These are phyloP conservation scores for Stagonosporopsis cucurbitacearum DNA, from an alignment of 2,329 filamentous ascomycete species.

Conservation along the genomic window DNA sequence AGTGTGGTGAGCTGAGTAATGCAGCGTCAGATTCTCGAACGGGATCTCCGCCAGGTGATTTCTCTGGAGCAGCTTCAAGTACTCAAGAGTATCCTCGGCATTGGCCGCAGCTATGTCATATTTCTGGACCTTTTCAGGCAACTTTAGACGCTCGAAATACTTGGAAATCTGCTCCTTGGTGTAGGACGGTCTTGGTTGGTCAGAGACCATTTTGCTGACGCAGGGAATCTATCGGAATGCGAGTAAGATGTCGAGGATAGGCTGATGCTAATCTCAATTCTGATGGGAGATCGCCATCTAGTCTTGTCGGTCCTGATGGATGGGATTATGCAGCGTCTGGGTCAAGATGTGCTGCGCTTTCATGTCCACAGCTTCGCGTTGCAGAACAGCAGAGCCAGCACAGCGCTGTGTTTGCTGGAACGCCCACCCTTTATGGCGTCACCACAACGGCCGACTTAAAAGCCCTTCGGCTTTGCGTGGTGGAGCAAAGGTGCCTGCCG, in stretches of 20 bases:
- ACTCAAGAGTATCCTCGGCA: constrained; percentile 33
- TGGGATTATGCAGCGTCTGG: background rate
- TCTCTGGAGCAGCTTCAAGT: constrained; percentile 42
- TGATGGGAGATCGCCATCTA: constrained; percentile 14
- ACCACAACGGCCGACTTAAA: constrained; percentile 6
- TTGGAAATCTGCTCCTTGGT: constrained; percentile 36
- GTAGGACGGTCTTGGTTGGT: constrained; percentile 29
- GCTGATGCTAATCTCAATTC: constrained; percentile 17
- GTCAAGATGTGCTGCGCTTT: background rate
- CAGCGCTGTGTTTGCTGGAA: background rate
- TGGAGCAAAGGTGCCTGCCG: constrained; percentile 16
- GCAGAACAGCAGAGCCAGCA: background rate
- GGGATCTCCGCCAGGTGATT: constrained; percentile 58
- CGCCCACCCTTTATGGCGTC: constrained; percentile 14
- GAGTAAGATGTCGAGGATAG: constrained; percentile 4
- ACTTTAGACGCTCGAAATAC: constrained; percentile 47
- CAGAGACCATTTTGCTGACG: constrained; percentile 26
- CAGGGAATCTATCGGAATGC: constrained; percentile 10
- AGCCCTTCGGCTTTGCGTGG: constrained; percentile 7
- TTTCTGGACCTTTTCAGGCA: constrained; percentile 33
- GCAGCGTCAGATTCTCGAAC: constrained; percentile 64
- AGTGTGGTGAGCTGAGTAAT: constrained; percentile 50
- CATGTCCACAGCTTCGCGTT: background rate
- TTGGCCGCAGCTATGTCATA: constrained; percentile 33
- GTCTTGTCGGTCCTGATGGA: background rate